phyloP scores from a whole-genome alignment of 2,329 filamentous ascomycete genomes.

The Colletotrichum sp. region DNA sequence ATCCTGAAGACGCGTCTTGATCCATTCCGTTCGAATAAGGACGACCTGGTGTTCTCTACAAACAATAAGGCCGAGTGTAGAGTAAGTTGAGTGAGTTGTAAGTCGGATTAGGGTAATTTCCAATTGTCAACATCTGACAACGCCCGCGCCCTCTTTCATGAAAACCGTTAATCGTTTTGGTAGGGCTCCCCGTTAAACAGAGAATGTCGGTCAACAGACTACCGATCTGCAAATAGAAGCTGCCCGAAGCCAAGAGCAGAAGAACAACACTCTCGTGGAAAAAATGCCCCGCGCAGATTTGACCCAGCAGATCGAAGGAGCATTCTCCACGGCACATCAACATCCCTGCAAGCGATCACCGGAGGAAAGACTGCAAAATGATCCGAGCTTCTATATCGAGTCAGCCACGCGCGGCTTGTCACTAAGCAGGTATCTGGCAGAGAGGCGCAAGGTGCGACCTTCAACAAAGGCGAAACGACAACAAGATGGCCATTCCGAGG shows the following conservation, averaged over 20 bases:
- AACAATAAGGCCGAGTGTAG: background rate
- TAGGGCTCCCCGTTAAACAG: background rate
- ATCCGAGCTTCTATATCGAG: slow-evolving; percentile 3
- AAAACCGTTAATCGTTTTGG: background rate
- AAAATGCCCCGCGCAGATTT: slow-evolving; percentile 16
- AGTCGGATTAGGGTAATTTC: background rate
- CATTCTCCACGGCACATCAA: background rate
- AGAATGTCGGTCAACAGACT: background rate
- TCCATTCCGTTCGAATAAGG: background rate
- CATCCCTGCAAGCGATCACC: slow-evolving; percentile 2
- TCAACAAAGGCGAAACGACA: slow-evolving; percentile 24
- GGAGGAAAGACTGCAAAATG: background rate
- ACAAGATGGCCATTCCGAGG: slow-evolving; percentile 35
- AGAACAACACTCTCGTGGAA: slow-evolving; percentile 4
- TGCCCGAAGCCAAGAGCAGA: background rate
- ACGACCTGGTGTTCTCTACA: background rate
- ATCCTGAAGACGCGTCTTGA: background rate
- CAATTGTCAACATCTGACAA: background rate
- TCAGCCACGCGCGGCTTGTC: slow-evolving; percentile 19
- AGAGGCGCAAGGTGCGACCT: background rate
- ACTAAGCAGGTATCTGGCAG: background rate
- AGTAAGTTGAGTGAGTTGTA: background rate
- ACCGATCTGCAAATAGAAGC: background rate
- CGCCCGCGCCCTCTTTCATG: background rate
- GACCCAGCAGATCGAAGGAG: slow-evolving; percentile 10